Base-by-base conservation (phyloP, 352 stramenopile genomes). In the Globisporangium cystogenes region DNA sequence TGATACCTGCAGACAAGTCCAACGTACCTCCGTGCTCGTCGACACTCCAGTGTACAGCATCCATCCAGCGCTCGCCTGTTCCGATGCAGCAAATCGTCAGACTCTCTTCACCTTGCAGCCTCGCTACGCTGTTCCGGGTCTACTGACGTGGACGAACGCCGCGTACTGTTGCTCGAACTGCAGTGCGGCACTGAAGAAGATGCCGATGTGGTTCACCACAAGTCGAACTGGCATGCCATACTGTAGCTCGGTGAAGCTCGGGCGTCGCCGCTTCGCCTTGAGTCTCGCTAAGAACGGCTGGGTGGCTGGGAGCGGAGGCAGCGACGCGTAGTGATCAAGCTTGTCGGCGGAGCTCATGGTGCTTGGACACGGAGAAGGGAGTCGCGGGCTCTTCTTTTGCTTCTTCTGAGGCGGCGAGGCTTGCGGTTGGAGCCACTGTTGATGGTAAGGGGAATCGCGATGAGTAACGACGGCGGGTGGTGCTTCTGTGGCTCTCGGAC, bases 221-320 rank as follows among this genome's bases (percentile, higher is more conserved):
- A 82, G 68, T 60, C 74, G 83, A 46, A 65, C 48, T 7, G 77
- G 73, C 49, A 74, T 86, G 1, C 64, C 64, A 18, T 85, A 68
- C 24, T 69, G 49, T 11, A 86, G 62, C 51, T 81, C 61, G n/a
- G 75, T 58, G 29, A 73, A 69, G 16, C 62, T 68, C 27, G 66
- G 63, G n/a, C 71, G 65, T 18, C 46, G 62, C 12, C 67, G 65
- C 44, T 87, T 86, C 12, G 73, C 71, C 48, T 85, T 84, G 20
- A 89, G 56, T 23, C 72, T 85, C 2, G 72, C 67, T 15, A 84
- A 52, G 60, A 88, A 88, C 4, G 63, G 55, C 20, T 83, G 67
- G 8, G 74, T 88, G 7, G 72, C 77, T 31, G 77, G 74, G 11
- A 88, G 55, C 35, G 74, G 74, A 10, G 59, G 57, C 1, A 64